Base-by-base conservation (phyloP, 1,284 basidiomycete genomes). In the Fomes fomentarius region DNA sequence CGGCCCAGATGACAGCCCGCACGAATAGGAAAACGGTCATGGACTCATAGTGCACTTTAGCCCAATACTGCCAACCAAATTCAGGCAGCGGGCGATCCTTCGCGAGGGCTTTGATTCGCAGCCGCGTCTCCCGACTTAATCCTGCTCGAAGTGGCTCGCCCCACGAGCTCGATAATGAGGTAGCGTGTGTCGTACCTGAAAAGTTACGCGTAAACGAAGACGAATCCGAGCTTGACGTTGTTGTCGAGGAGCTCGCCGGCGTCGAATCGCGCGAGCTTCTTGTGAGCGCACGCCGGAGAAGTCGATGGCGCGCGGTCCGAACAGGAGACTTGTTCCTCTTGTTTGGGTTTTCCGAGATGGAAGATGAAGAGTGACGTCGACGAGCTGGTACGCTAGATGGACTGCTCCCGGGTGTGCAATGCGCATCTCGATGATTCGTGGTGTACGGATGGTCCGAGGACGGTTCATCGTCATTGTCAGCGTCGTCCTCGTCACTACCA, bases 31-130 rank as follows among this genome's bases (percentile, higher is more conserved):
- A 53, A 19, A 61, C 17, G 14, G 59, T 62, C 33, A 68, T 57
- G 5, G 62, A 60, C 30, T 47, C 24, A 42, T 62, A 67, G 54
- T 67, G 63, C 34, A 44, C 35, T 44, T 54, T 57, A 24, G 57
- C 2, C 65, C 66, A 69, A 38, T 69, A 68, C 19, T 47, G 47
- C 66, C 66, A 68, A 1, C 65, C 66, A 31, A 68, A 67, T 17
- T 58, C 51, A 1, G 68, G 68, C 35, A 61, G 31, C 1, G 68
- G 66, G 17, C 62, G 61, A 22, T 69, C 66, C 43, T 59, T 61
- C 21, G 67, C 64, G 14, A 60, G 61, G 3, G 68, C 66, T 52
- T 61, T 68, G 63, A 69, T 67, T 10, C 68, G 44, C 39, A 67
- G 17, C 3, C 68, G 57, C 24, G 68, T 56, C 53, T 69, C 68